phyloP scores from a whole-genome alignment of 495 filamentous ascomycete species.

The Xylaria cubensis region DNA sequence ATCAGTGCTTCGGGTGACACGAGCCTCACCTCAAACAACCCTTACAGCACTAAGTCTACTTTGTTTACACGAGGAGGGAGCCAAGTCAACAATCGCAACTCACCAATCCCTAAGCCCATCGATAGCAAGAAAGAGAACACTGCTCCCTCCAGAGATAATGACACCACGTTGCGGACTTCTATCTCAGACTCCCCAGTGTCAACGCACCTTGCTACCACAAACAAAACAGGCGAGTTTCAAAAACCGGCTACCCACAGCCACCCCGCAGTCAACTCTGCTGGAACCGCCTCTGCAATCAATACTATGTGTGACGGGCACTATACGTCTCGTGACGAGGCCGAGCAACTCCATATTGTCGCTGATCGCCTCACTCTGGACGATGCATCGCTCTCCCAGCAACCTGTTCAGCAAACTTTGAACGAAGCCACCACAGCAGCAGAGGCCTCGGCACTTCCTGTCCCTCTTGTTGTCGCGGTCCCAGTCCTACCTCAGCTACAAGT shows the following conservation, averaged over 20 bases:
- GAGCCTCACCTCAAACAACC: constrained; percentile 23
- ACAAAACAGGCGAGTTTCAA: constrained; percentile 31
- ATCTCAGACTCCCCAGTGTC: constrained; percentile 24
- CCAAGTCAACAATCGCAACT: constrained; percentile 1
- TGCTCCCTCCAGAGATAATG: constrained; percentile 16
- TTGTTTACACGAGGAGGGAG: constrained; percentile 20
- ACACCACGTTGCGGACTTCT: background rate
- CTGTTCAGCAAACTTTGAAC: constrained; percentile 11
- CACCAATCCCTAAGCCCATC: background rate
- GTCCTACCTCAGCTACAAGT: constrained; percentile 12
- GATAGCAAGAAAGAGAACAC: constrained; percentile 33
- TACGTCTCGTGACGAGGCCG: background rate
- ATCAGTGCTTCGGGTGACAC: constrained; percentile 34
- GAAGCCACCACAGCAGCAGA: constrained; percentile 23
- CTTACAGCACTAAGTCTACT: constrained; percentile 25
- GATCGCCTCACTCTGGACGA: constrained; percentile 31
- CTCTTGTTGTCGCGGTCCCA: constrained; percentile 32
- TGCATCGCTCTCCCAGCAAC: constrained; percentile 8
- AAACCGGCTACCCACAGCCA: constrained; percentile 41
- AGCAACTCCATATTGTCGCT: constrained; percentile 22
- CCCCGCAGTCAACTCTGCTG: constrained; percentile 8
- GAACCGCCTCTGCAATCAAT: constrained; percentile 22
- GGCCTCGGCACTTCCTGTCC: constrained; percentile 20
- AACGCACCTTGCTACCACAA: constrained; percentile 28
- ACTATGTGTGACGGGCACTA: constrained; percentile 15